phyloP scores from a whole-genome alignment of 2,329 filamentous ascomycete genomes.

The Gaeumannomyces sp. region DNA sequence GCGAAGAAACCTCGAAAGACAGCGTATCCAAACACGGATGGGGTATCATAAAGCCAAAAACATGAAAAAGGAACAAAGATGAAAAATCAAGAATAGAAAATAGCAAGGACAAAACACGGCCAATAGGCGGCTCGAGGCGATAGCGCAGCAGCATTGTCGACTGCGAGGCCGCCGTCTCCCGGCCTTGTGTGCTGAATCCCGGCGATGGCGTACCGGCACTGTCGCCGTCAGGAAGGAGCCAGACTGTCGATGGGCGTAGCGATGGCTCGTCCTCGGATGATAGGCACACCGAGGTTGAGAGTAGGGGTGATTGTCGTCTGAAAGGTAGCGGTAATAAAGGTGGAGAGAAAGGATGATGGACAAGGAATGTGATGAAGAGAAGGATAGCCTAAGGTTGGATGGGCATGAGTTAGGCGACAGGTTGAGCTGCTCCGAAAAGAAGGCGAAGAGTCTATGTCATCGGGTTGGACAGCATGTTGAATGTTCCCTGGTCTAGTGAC shows the following conservation, averaged over 20 bases:
- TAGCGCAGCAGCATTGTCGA: conserved; percentile 37
- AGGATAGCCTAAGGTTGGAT: no score
- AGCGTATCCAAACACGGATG: conserved; percentile 48
- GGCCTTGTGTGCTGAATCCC: conserved; percentile 21
- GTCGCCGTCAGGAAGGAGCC: conserved; percentile 24
- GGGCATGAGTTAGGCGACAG: background rate
- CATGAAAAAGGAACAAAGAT: conserved; percentile 18
- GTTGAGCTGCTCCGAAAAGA: conserved; percentile 1
- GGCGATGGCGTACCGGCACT: conserved; percentile 34
- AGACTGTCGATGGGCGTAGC: conserved; percentile 4
- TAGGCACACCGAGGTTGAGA: background rate
- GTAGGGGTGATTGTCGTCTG: background rate
- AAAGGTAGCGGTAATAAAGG: background rate
- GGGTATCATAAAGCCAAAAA: conserved; percentile 44
- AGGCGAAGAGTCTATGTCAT: background rate
- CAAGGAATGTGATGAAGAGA: background rate
- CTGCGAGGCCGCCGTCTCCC: conserved; percentile 13
- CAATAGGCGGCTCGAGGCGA: conserved; percentile 19
- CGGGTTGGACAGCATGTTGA: background rate
- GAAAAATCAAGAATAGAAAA: conserved; percentile 13
- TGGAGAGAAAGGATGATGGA: background rate
- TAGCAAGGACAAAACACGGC: conserved; percentile 17
- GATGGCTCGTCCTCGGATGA: background rate
- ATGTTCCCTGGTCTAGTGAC: background rate
- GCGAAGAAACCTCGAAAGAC: conserved; percentile 24